A percentile compares a stretch with the other conserved stretches of the same genome.
phyloP scores from a whole-genome alignment of 2,329 filamentous ascomycete genomes.

The Xylariaceae sp. region DNA sequence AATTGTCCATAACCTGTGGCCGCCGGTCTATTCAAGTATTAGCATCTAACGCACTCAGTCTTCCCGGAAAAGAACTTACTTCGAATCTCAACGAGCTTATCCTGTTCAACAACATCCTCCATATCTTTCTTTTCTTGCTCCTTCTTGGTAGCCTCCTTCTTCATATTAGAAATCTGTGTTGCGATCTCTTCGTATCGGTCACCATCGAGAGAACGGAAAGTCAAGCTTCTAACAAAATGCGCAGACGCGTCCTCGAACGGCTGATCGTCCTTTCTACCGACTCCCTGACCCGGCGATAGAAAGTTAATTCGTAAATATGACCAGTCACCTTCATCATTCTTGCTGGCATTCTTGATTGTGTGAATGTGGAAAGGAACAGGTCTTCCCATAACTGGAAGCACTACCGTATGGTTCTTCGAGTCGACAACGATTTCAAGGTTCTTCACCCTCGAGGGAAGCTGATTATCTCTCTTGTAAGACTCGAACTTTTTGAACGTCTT shows the following conservation, averaged over 20 bases:
- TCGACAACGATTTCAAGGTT: slow-evolving; percentile 89
- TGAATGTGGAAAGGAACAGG: slow-evolving; percentile 96
- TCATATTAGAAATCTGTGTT: slow-evolving; percentile 90
- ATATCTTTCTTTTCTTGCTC: slow-evolving; percentile 99
- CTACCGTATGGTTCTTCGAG: slow-evolving; percentile 79
- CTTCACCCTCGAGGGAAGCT: slow-evolving; percentile 75
- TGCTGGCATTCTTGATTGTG: slow-evolving; percentile 98
- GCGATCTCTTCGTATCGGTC: slow-evolving; percentile 86
- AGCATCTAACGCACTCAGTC: slow-evolving; percentile 29
- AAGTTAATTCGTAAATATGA: slow-evolving; percentile 96
- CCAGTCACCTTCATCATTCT: slow-evolving; percentile 92
- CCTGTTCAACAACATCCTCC: slow-evolving; percentile 98
- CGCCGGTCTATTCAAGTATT: slow-evolving; percentile 66
- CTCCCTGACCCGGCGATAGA: slow-evolving; percentile 91
- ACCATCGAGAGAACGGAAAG: slow-evolving; percentile 86
- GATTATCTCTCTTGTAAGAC: slow-evolving; percentile 96
- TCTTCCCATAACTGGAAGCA: slow-evolving; percentile 94
- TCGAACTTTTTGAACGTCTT: slow-evolving; percentile 99
- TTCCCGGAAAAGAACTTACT: slow-evolving; percentile 50
- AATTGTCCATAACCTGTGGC: slow-evolving; percentile 82
- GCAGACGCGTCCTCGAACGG: slow-evolving; percentile 95
- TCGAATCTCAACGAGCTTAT: slow-evolving; percentile 91
- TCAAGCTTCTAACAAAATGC: slow-evolving; percentile 92
- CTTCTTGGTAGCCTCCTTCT: slow-evolving; percentile 83
- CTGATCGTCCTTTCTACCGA: slow-evolving; percentile 93